phyloP scores from a whole-genome alignment of 306 rosid genomes.

The Cicer yamashitae region DNA sequence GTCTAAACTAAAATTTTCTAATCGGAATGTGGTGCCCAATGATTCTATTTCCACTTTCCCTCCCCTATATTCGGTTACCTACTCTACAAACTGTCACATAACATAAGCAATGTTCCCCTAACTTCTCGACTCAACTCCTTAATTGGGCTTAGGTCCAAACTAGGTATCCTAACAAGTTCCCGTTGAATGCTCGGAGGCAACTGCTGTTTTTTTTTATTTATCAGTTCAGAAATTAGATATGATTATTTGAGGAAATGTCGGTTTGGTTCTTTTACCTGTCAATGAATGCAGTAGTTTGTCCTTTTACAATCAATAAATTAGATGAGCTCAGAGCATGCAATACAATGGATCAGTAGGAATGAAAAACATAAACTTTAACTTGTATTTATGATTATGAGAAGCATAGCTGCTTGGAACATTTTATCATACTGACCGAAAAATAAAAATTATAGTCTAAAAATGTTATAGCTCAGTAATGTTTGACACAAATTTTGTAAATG shows the following conservation, averaged over 20 bases:
- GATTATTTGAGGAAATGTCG: slow-evolving; percentile 26
- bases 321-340: slow-evolving; percentile 22
- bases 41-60: not conserved
- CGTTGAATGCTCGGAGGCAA: not conserved
- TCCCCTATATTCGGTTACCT: not conserved
- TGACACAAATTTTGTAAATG: not conserved
- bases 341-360: slow-evolving; percentile 17
- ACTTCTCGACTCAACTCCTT: not conserved
- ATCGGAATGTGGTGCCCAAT: not conserved
- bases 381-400: slow-evolving; percentile 23
- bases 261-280: slow-evolving; percentile 7
- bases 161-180: slow-evolving; percentile 6
- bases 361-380: slow-evolving; percentile 24
- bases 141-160: not conserved
- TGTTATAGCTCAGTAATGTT: slow-evolving; percentile 18
- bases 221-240: slow-evolving; percentile 21
- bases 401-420: slow-evolving; percentile 6
- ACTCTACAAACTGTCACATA: not conserved
- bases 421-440: not conserved
- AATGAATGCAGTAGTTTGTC: slow-evolving; percentile 12
- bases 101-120: not conserved
- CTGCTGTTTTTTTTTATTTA: slow-evolving; percentile 36
- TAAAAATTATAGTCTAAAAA: not conserved
- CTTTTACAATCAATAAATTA: slow-evolving; percentile 17
- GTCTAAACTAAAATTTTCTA: not conserved